phyloP scores from a whole-genome alignment of 306 rosid genomes.

The Ammopiptanthus mongolicus region DNA sequence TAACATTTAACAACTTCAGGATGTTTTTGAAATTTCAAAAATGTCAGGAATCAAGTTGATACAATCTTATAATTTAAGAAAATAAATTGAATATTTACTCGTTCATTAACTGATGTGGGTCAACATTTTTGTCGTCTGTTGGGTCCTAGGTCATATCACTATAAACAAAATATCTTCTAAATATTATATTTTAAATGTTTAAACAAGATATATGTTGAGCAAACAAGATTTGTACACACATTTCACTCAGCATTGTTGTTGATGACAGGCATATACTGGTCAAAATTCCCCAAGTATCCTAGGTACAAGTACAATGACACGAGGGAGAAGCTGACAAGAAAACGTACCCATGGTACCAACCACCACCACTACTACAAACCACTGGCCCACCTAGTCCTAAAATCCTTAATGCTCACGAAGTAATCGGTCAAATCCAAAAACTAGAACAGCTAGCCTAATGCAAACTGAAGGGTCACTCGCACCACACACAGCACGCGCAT shows the following conservation, averaged over 20 bases:
- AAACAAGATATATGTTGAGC: background rate
- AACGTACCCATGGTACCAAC: background rate
- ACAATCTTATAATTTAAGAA: no score
- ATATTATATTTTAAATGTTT: no score
- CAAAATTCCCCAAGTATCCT: slow-evolving; percentile 1
- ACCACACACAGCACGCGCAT: background rate
- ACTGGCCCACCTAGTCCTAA: background rate
- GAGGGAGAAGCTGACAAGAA: background rate
- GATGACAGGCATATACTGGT: slow-evolving; percentile 22
- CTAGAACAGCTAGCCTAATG: background rate
- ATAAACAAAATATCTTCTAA: no score
- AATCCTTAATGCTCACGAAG: background rate
- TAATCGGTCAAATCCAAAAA: background rate
- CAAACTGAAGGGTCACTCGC: slow-evolving; percentile 5
- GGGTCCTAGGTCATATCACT: no score
- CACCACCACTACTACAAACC: background rate
- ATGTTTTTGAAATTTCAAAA: no score
- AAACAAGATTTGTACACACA: background rate
- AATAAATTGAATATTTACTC: no score
- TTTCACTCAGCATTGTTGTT: background rate
- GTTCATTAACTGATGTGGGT: no score
- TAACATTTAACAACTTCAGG: no score
- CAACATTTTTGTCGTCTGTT: no score
- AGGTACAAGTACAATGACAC: slow-evolving; percentile 4
- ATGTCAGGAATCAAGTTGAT: no score